Percentiles rank a stretch among this genome's conserved stretches.
These are phyloP conservation scores for Cutaneotrichosporon sp. DNA, from an alignment of 1,284 basidiomycete species.

Conservation along the genomic window DNA sequence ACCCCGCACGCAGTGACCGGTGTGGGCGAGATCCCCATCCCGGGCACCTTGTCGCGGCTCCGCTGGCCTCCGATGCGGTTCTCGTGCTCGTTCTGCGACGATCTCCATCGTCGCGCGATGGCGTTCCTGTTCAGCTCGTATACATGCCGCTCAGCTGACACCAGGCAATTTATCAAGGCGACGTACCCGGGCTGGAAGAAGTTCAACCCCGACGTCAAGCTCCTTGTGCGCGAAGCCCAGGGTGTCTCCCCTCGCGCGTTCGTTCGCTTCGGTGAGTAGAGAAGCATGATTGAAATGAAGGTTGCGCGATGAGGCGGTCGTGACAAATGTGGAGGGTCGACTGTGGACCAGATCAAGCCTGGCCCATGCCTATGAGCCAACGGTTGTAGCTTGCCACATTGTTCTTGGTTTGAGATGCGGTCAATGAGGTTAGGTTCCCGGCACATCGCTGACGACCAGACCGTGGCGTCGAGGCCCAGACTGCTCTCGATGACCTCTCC, in stretches of 20 bases:
- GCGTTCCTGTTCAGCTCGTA: too few relatives aligned
- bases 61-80: too few relatives aligned
- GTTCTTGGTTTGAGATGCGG: too few relatives aligned
- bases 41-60: too few relatives aligned
- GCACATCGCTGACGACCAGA: slow-evolving; percentile 31
- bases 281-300: not conserved
- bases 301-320: not conserved
- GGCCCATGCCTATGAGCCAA: too few relatives aligned
- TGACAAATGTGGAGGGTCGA: not conserved
- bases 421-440: too few relatives aligned
- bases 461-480: slow-evolving; percentile 43
- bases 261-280: slow-evolving; percentile 77
- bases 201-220: slow-evolving; percentile 81
- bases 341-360: too few relatives aligned
- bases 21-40: too few relatives aligned
- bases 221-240: slow-evolving; percentile 83
- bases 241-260: slow-evolving; percentile 83
- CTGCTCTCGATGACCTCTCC: slow-evolving; percentile 37
- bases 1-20: too few relatives aligned
- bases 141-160: slow-evolving; percentile 1
- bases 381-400: too few relatives aligned
- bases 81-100: too few relatives aligned
- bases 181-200: slow-evolving; percentile 78
- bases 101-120: too few relatives aligned
- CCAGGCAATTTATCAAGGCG: slow-evolving; percentile 75